These are phyloP conservation scores for Cyclostephanos invisitatus DNA, from an alignment of 108 stramenopile genomes.

Conservation along the genomic window DNA sequence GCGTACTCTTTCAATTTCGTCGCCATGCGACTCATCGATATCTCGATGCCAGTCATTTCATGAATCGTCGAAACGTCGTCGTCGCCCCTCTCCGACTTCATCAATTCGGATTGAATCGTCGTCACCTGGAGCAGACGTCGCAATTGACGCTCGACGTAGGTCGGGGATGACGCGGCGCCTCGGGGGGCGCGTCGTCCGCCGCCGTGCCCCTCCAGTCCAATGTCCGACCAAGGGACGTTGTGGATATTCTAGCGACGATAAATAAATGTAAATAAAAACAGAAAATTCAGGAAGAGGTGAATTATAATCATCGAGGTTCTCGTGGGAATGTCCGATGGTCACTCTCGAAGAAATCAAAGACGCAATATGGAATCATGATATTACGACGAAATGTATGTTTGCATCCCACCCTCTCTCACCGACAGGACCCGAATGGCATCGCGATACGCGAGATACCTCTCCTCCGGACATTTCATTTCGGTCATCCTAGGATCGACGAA, in stretches of 20 bases:
- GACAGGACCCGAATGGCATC: constrained; percentile 80
- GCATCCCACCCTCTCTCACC: constrained; percentile 23
- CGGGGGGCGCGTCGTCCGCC: constrained; percentile 60
- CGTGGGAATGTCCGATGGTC: too few relatives aligned
- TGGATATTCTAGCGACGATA: constrained; percentile 60
- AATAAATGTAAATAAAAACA: background rate
- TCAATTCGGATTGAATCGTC: constrained; percentile 65
- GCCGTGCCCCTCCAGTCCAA: constrained; percentile 81
- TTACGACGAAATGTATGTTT: constrained; percentile 23
- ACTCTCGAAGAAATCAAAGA: background rate
- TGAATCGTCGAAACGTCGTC: constrained; percentile 1
- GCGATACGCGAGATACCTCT: constrained; percentile 68
- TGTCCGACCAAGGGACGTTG: constrained; percentile 46
- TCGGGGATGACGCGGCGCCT: constrained; percentile 28
- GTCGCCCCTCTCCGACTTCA: constrained; percentile 4
- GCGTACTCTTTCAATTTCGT: constrained; percentile 54
- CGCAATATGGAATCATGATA: background rate
- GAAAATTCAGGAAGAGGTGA: background rate
- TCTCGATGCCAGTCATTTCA: constrained; percentile 25
- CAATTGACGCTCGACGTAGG: constrained; percentile 73
- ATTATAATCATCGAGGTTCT: too few relatives aligned
- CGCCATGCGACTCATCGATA: constrained; percentile 40
- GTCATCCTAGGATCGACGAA: constrained; percentile 91
- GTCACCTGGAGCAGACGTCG: constrained; percentile 69
- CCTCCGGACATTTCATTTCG: constrained; percentile 33